Evolutionary conservation across 2,329 filamentous ascomycete species (phyloP).

Genomic region (Hymenoscyphus salicellus): DNA sequence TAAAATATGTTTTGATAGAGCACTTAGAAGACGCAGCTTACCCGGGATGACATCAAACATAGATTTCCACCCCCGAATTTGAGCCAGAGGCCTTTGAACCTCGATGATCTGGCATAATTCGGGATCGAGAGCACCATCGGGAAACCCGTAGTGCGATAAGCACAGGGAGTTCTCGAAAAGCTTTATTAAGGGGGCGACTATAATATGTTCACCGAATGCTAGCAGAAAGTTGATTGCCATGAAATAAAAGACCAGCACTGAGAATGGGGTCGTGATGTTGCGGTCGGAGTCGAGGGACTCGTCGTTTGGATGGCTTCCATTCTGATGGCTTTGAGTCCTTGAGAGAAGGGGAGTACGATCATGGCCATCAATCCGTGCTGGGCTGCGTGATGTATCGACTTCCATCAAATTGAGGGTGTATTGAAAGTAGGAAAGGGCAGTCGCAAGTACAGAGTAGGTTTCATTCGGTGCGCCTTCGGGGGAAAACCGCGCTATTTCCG

Average conservation of each 20-base stretch:
- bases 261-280: background rate
- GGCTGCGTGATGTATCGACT: background rate
- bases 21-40: slow-evolving; percentile 10
- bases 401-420: background rate
- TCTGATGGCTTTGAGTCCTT: background rate
- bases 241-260: slow-evolving; percentile 28
- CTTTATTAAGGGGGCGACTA: slow-evolving; percentile 32
- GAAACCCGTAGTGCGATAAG: slow-evolving; percentile 29
- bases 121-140: slow-evolving; percentile 20
- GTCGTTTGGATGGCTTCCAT: background rate
- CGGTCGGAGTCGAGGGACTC: background rate
- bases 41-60: slow-evolving; percentile 34
- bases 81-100: slow-evolving; percentile 31
- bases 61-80: slow-evolving; percentile 34
- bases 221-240: slow-evolving; percentile 35
- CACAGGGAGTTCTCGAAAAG: slow-evolving; percentile 34
- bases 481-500: background rate
- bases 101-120: slow-evolving; percentile 31
- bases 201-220: slow-evolving; percentile 32
- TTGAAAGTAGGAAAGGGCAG: background rate
- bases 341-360: background rate
- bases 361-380: background rate
- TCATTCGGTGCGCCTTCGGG: background rate
- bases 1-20: background rate
- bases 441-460: background rate